Base-by-base conservation (phyloP, 2,329 filamentous ascomycete genomes). In the Fusarium sp. region DNA sequence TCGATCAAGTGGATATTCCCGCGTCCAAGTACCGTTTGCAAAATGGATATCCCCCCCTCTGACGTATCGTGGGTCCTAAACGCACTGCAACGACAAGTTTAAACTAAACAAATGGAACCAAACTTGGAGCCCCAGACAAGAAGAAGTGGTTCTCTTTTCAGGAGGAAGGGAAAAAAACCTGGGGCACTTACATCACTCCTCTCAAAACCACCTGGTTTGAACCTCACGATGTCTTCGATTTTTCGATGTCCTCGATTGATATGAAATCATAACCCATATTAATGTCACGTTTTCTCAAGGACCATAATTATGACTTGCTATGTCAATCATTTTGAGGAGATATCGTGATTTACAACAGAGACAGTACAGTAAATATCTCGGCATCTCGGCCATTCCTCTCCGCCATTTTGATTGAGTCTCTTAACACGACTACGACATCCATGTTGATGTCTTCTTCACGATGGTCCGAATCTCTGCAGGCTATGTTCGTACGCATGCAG, bases 31-130 rank as follows among this genome's bases (percentile, higher is more conserved):
- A 37, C 34, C 34, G 34, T 31, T 16, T 16, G 21, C 21, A 21
- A 21, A 21, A 21, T 21, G 21, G 21, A 21, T 21, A 21, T 21
- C 48, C 14, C 30, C 62, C 46, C 55, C 58, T 67, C 62, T 70
- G 67, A 70, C 67, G 67, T 70, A 67, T 64, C 61, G 59, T 64
- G 61, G 61, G 59, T 64, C 28, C 28, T 44, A 21, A 34, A n/a
- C 59, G 50, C 46, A 63, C 30, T 68, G 37, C 52, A 59, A 65
- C 61, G 23, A 37, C 61, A 51, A 41, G 44, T 26, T 19, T 13
- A 23, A 34, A 25, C 45, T 31, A 26, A 26, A 58, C 23, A 42
- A 52, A 34, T 52, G 43, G 30, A 45, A 55, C 52, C 41, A 34
- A 21, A 16, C 19, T 54, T 55, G 56, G 56, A 59, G 49, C 55